Evolutionary conservation across 805 yeast species (phyloP).

Genomic region (Sungouiozyma intestinalis): DNA sequence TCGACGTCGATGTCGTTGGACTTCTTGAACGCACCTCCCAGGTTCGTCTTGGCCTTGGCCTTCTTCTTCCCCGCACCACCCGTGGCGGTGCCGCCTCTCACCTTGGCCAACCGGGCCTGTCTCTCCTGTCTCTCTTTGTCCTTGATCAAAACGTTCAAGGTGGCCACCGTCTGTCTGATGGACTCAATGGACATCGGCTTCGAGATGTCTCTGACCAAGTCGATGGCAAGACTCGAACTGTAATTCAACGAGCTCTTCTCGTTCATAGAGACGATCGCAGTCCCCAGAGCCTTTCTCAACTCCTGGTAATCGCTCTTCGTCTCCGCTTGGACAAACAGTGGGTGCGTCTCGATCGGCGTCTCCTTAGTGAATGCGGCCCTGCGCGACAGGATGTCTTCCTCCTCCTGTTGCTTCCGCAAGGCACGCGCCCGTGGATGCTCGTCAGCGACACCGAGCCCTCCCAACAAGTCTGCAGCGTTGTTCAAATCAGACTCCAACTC

Average conservation of each 20-base stretch:
- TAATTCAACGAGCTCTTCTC: slow-evolving; percentile 57
- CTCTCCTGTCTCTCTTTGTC: slow-evolving; percentile 88
- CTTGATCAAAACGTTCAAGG: slow-evolving; percentile 68
- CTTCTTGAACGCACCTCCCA: slow-evolving; percentile 54
- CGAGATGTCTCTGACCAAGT: slow-evolving; percentile 73
- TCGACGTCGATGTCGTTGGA: slow-evolving; percentile 49
- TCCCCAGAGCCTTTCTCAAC: slow-evolving; percentile 59
- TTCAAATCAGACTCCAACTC: slow-evolving; percentile 80
- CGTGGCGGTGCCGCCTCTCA: slow-evolving; percentile 71
- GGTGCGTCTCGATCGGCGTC: slow-evolving; percentile 61
- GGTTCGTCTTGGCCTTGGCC: slow-evolving; percentile 66
- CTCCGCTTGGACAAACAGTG: slow-evolving; percentile 68
- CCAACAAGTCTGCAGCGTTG: slow-evolving; percentile 88
- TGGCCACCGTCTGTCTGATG: slow-evolving; percentile 74
- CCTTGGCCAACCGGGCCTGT: slow-evolving; percentile 66
- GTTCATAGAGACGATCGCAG: slow-evolving; percentile 50
- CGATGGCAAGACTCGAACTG: slow-evolving; percentile 67
- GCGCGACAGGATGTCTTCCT: slow-evolving; percentile 15
- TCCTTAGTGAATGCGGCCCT: slow-evolving; percentile 28
- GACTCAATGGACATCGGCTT: slow-evolving; percentile 75
- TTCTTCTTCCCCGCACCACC: slow-evolving; percentile 96
- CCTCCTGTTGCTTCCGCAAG: slow-evolving; percentile 28
- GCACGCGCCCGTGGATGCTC: slow-evolving; percentile 37
- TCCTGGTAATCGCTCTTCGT: slow-evolving; percentile 71
- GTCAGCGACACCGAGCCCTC: slow-evolving; percentile 49